Base-by-base conservation (phyloP, 2,329 filamentous ascomycete species). In the Aspergillus ochraceus region DNA sequence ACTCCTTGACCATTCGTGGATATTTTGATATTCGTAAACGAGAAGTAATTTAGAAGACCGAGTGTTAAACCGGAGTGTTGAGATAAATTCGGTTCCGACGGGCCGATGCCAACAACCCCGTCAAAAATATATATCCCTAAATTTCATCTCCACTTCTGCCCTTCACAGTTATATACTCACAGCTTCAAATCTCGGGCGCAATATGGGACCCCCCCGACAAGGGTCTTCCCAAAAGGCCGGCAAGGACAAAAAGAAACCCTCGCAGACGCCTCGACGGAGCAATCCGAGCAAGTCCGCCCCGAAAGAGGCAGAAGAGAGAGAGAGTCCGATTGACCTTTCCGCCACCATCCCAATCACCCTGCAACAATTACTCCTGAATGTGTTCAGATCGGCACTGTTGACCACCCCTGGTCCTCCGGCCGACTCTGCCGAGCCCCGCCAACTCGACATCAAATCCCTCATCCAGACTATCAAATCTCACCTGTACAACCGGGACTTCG, bases 381-480 rank as follows among this genome's bases (percentile, higher is more conserved):
- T 92, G 63, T 97, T 96, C 78, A 82, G 83, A 59, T 77, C 84
- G 61, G 82, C 90, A 0, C 90, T 95, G 67, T 70, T 77, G 12
- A 72, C 83, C 53, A 69, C 74, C 51, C 52, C 62, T 14, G 55
- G 51, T 24, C 52, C 17, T 45, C 24, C 54, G 60, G 47, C 17
- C 22, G 6, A 39, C 42, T 49, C 19, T 29, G 22, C 4, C 26
- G 39, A 55, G 10, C 14, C 55, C 56, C 32, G 52, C 22, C 55
- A 66, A 51, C 32, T 71, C 12, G 69, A 76, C 53, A 76, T 84
- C 11, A 77, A 80, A 30, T 70, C 80, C 1, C 75, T 87, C 3
- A 82, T 98, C 20, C 94, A 97, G 71, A 86, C 88, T 55, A 86
- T 98, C 63, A 99, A 98, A 76, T 83, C 87, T 8, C 91, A 94